Percentiles rank a stretch among this genome's conserved stretches.
Evolutionary conservation across 176 grass and related monocot species (phyloP).

Genomic region (Zea mays): Zm-B73-REFERENCE-NAM-5.0 NC_050102.1:14192001-14192500

Average conservation of each 20-base stretch:
- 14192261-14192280: no score
- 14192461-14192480: background rate
- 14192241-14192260: no score
- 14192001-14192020: constrained; percentile 76
- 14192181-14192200: constrained; percentile 13
- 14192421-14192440: background rate
- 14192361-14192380: background rate
- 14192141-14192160: constrained; percentile 14
- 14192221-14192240: no score
- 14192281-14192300: no score
- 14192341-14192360: background rate
- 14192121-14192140: background rate
- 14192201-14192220: no score
- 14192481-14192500: background rate
- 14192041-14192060: constrained; percentile 28
- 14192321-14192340: background rate
- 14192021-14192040: constrained; percentile 83
- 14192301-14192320: background rate
- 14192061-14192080: constrained; percentile 30
- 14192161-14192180: constrained; percentile 31
- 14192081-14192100: background rate
- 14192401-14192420: background rate
- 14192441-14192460: background rate
- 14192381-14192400: background rate
- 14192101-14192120: constrained; percentile 27